phyloP scores from a whole-genome alignment of 1,284 basidiomycete species.

The Pulchroboletus neoregius region DNA sequence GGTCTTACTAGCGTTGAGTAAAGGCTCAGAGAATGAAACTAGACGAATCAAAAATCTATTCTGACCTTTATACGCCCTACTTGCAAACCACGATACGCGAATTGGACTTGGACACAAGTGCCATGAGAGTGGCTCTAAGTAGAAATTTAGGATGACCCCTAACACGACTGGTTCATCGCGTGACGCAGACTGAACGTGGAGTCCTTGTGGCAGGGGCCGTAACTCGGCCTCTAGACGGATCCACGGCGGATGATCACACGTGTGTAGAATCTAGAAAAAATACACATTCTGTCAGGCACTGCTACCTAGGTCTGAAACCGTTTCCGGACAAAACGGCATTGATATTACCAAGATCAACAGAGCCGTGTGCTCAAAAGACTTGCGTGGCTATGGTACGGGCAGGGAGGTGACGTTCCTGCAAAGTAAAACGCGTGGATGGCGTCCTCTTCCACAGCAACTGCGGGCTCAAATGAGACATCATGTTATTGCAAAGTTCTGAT shows the following conservation, averaged over 20 bases:
- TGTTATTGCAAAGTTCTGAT: neutral
- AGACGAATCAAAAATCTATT: neutral
- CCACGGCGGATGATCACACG: neutral
- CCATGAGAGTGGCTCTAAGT: neutral
- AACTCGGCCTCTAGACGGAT: neutral
- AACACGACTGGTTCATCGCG: neutral
- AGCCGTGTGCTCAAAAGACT: too few relatives aligned
- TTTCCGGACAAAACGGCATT: neutral
- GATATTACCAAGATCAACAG: neutral
- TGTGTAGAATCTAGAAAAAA: neutral
- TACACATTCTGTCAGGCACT: neutral
- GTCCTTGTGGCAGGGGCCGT: too few relatives aligned
- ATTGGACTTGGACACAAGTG: neutral
- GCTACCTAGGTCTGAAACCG: too few relatives aligned
- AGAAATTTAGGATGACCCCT: neutral
- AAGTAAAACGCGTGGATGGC: neutral
- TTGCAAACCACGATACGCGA: neutral
- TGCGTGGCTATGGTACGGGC: neutral
- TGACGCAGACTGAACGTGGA: neutral
- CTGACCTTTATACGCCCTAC: conserved; percentile 12
- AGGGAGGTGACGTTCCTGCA: neutral
- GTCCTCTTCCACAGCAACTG: neutral
- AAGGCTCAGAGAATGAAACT: neutral
- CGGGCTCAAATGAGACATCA: neutral
- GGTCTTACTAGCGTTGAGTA: conserved; percentile 2